These are phyloP conservation scores for Nannochloropsis oceanica DNA, from an alignment of 108 stramenopile genomes.

Conservation along the genomic window DNA sequence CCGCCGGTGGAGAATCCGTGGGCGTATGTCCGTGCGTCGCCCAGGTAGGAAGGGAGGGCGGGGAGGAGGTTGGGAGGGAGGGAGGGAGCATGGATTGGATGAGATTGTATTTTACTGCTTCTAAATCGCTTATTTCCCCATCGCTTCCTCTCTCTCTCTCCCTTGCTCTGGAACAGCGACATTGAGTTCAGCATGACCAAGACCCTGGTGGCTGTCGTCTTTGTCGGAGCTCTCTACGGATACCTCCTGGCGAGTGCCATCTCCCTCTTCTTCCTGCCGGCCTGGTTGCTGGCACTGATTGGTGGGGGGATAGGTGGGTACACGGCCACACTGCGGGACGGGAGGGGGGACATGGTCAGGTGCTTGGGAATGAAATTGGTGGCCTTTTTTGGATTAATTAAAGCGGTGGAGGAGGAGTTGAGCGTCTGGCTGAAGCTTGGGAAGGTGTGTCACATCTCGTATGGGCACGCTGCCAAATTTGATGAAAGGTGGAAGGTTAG, in stretches of 20 bases:
- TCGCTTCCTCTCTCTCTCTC: neutral
- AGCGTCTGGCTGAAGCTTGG: neutral
- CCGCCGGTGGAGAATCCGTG: neutral
- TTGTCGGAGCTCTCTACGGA: neutral
- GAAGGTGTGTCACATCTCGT: neutral
- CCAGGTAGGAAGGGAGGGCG: neutral
- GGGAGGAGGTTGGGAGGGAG: neutral
- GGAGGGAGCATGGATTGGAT: neutral
- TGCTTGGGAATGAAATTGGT: constrained; percentile 15
- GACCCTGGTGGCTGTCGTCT: neutral
- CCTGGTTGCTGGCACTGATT: neutral
- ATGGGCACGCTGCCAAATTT: neutral
- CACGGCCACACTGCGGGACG: neutral
- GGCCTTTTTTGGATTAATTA: constrained; percentile 12
- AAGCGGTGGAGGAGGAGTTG: neutral
- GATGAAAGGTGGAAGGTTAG: neutral
- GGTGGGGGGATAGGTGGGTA: neutral
- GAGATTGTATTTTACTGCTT: neutral
- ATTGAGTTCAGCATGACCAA: neutral
- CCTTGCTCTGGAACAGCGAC: neutral
- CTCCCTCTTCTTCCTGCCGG: neutral
- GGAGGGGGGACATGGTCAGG: neutral
- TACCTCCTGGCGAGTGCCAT: neutral
- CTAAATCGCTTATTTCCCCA: neutral
- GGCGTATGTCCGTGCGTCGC: neutral